Evolutionary conservation across 257 asterid species (phyloP).

Genomic region (Forsythia suspensa): DNA sequence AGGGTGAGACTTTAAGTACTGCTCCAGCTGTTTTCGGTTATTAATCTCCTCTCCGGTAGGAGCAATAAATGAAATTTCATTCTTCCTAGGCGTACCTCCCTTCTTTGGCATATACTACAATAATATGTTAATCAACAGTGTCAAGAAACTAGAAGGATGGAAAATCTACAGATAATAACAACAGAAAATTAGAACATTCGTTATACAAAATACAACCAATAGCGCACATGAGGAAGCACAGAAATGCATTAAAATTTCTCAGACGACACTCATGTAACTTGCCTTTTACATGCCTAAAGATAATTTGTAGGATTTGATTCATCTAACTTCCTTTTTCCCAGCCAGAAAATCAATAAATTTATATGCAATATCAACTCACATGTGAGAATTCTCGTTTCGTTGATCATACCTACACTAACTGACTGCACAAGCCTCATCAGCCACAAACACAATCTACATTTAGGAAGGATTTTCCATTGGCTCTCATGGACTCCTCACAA

Average conservation of each 20-base stretch:
- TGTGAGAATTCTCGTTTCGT: neutral
- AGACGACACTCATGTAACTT: neutral
- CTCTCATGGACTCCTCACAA: neutral
- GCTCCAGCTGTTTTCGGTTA: constrained; percentile 70
- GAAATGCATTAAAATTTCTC: neutral
- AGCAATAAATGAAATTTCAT: constrained; percentile 69
- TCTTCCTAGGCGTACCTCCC: constrained; percentile 57
- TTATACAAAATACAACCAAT: too few species aligned
- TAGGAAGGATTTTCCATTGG: neutral
- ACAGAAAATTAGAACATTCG: too few species aligned
- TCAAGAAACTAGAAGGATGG: neutral
- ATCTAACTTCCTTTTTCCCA: neutral
- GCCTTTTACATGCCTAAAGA: neutral
- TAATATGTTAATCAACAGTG: neutral
- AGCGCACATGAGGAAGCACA: neutral
- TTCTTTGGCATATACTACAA: constrained; percentile 67
- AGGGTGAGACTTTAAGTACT: constrained; percentile 67
- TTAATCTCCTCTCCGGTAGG: constrained; percentile 89
- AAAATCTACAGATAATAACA: neutral
- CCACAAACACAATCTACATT: neutral
- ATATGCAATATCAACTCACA: neutral
- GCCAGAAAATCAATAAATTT: neutral
- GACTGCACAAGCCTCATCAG: neutral
- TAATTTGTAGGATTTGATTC: neutral
- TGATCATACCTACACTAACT: neutral